phyloP scores from a whole-genome alignment of 2,329 filamentous ascomycete species.

The Fusarium sp. region DNA sequence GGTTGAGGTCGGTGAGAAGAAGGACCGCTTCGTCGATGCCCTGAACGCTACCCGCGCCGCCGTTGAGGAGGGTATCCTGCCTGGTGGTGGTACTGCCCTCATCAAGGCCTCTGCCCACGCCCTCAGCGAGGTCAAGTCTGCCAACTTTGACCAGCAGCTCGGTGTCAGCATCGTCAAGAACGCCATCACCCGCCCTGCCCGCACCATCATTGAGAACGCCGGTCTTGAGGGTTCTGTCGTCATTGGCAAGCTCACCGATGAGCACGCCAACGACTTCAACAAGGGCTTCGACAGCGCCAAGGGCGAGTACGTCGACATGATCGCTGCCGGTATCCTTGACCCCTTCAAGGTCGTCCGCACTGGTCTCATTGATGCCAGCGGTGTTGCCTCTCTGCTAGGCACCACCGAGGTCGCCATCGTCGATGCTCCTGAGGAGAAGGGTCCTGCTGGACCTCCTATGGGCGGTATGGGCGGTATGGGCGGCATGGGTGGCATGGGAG shows the following conservation, averaged over 20 bases:
- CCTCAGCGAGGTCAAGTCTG: constrained; percentile 82
- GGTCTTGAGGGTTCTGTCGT: constrained; percentile 95
- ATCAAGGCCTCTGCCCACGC: constrained; percentile 97
- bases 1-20: constrained; percentile 99
- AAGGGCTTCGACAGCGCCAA: constrained; percentile 96
- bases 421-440: constrained; percentile 95
- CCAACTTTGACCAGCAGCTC: constrained; percentile 99
- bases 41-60: constrained; percentile 97
- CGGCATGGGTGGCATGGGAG: constrained; percentile 67
- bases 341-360: constrained; percentile 99
- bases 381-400: constrained; percentile 95
- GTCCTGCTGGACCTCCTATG: constrained; percentile 68
- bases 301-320: constrained; percentile 99
- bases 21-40: constrained; percentile 98
- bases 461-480: constrained; percentile 75
- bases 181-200: constrained; percentile 94
- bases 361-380: constrained; percentile 91
- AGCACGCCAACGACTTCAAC: constrained; percentile 94
- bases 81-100: constrained; percentile 96
- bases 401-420: constrained; percentile 99
- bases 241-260: constrained; percentile 97
- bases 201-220: constrained; percentile 97
- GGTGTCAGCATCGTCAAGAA: constrained; percentile 98
- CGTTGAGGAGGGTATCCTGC: constrained; percentile 98
- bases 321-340: constrained; percentile 94